These are phyloP conservation scores for Suillus alpinus DNA, from an alignment of 768 basidiomycete genomes.

Conservation along the genomic window DNA sequence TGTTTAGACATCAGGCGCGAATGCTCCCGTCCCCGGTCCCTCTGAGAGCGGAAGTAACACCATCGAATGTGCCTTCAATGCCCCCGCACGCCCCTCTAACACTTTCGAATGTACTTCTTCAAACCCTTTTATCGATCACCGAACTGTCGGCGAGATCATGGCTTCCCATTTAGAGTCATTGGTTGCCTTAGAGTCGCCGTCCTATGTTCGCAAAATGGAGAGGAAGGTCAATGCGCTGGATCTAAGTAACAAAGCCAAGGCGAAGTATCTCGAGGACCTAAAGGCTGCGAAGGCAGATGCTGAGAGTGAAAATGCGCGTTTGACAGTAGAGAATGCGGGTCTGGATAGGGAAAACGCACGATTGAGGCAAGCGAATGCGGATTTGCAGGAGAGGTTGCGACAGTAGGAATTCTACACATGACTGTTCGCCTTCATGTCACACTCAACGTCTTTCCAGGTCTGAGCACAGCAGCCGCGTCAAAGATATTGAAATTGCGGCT, in stretches of 20 bases:
- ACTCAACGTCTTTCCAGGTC: not conserved
- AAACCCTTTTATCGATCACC: not conserved
- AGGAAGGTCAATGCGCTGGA: slow-evolving; percentile 35
- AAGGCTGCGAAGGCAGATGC: not conserved
- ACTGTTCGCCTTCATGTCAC: not conserved
- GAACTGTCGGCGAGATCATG: not conserved
- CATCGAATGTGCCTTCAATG: slow-evolving; percentile 7
- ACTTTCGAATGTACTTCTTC: slow-evolving; percentile 11
- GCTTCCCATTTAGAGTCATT: slow-evolving; percentile 11
- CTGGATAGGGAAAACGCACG: slow-evolving; percentile 14
- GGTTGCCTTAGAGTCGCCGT: slow-evolving; percentile 14
- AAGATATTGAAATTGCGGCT: slow-evolving; percentile 10
- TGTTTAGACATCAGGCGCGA: not conserved
- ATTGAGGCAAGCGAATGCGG: slow-evolving; percentile 14
- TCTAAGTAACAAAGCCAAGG: slow-evolving; percentile 34
- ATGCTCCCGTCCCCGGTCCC: not conserved
- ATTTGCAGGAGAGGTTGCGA: slow-evolving; percentile 5
- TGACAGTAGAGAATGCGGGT: slow-evolving; percentile 1
- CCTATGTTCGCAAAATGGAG: slow-evolving; percentile 38
- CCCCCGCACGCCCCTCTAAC: slow-evolving; percentile 9
- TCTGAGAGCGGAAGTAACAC: not conserved
- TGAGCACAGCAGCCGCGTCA: slow-evolving; percentile 1
- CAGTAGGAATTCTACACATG: not conserved
- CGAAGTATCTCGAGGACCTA: slow-evolving; percentile 14
- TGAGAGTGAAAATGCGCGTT: not conserved